Evolutionary conservation across 2,329 filamentous ascomycete species (phyloP), one percentile per base, ranked within the genome.

Genomic region (Trichoderma arundinaceum): DNA sequence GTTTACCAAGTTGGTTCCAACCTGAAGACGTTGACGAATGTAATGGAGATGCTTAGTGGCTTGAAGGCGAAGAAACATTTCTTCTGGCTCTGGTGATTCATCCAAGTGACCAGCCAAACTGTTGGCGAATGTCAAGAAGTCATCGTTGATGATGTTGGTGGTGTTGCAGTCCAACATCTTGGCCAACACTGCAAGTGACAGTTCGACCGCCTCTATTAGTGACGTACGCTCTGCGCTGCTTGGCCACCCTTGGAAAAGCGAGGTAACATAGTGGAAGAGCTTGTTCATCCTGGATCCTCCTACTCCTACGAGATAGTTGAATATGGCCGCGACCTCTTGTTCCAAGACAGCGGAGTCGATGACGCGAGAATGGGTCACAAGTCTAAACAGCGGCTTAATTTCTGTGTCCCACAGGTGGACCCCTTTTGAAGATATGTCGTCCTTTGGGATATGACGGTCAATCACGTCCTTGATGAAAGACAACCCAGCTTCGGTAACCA

Each of bases 331-430:
- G 1, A 79, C 75, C 39, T 80, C 70, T 41, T 76, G 73, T 60
- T 81, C 79, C 13, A 82, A 69, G 0, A 80, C 71, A 10, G 76
- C 74, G 7, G 78, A 81, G 52, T 77, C 74, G 1, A 75, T 65
- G 7, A 79, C 73, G 4, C 71, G 69, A 3, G 70, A 63, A 32
- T 81, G 77, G 1, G 75, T 77, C 12, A 80, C 65, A 7, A 80
- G 51, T 7, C 70, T 66, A 39, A 81, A 77, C 1, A 81, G 69
- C 0, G 75, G 78, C 33, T 67, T 68, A 13, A 79, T 19, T 49
- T 74, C 70, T 5, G 52, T 69, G 1, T 52, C 51, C 73, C 74
- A 78, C 7, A 76, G 59, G 4, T 35, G 56, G 3, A 39, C 19
- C n/a, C 66, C 68, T 3, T 39, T 32, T n/a, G 57, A 12, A 10